These are phyloP conservation scores for Penicillium daleae DNA, from an alignment of 495 filamentous ascomycete species.

Conservation along the genomic window DNA sequence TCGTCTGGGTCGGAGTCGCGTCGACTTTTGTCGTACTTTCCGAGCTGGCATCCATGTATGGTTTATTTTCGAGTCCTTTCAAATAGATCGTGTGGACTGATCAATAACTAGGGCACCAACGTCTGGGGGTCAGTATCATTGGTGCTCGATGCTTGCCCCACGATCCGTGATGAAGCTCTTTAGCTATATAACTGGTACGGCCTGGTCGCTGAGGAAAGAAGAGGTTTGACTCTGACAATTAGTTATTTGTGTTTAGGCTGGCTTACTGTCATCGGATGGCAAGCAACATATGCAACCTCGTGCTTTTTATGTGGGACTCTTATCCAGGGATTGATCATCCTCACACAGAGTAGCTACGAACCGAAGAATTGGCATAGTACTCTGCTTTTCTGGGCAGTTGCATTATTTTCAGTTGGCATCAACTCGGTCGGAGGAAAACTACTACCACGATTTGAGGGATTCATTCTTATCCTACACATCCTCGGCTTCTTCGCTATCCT, in stretches of 20 bases:
- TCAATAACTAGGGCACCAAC: slow-evolving; percentile 47
- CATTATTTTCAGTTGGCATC: slow-evolving; percentile 42
- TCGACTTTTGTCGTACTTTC: slow-evolving; percentile 38
- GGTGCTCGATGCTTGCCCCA: slow-evolving; percentile 56
- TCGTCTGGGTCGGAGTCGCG: slow-evolving; percentile 48
- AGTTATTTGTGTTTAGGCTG: slow-evolving; percentile 35
- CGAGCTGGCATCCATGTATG: slow-evolving; percentile 50
- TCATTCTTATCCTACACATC: slow-evolving; percentile 53
- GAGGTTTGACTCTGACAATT: neutral
- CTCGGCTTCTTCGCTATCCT: slow-evolving; percentile 56
- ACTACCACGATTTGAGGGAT: slow-evolving; percentile 49
- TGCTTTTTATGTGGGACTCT: slow-evolving; percentile 47
- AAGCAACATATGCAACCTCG: slow-evolving; percentile 42
- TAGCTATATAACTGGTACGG: slow-evolving; percentile 52
- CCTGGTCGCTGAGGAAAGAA: neutral
- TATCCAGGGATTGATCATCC: slow-evolving; percentile 45
- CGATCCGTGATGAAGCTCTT: slow-evolving; percentile 39
- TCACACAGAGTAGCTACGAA: slow-evolving; percentile 41
- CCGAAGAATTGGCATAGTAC: slow-evolving; percentile 46
- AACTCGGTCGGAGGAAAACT: slow-evolving; percentile 45
- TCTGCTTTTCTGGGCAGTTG: slow-evolving; percentile 46
- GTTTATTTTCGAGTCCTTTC: neutral
- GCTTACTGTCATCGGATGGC: slow-evolving; percentile 52
- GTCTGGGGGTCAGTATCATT: slow-evolving; percentile 57
- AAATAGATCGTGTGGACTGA: neutral